Base-by-base conservation (phyloP, 305 asterid genomes). In the Fraxinus ornus region DNA sequence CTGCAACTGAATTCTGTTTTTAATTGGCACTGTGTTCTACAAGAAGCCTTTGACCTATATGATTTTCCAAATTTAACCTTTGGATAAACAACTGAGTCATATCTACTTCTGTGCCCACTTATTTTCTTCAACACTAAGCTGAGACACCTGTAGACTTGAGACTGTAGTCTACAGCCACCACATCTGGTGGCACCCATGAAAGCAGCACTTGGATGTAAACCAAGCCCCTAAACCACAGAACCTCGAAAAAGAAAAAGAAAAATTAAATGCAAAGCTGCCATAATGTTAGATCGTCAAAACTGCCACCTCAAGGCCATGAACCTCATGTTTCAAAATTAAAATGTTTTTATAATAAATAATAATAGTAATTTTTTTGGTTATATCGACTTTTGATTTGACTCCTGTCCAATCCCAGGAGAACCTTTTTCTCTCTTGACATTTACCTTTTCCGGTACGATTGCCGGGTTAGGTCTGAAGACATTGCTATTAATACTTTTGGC, bases 1-100 rank as follows among this genome's bases (percentile, higher is more conserved):
- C 71, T 44, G 52, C 33, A 77, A 76, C 78, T 39, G 36, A 26
- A 75, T 64, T 66, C 49, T 79, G 52, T 12, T 66, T 57, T 75
- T 44, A 8, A 37, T 24, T 55, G 52, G 28, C 12, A 21, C 0
- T 32, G 17, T 52, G 32, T 66, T 66, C 32, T 28, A 13, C 21
- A 66, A 26, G 74, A 26, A 66, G 73, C 37, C n/a, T 66, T 66
- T 66, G 36, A 26, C 19, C 36, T 26, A 3, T 10, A 26, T 66
- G n/a, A 66, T 66, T 66, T 66, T 26, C 74, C 74, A 26, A 26
- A 66, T 3, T 26, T 66, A 66, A 26, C 74, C n/a, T 26, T 13
- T 66, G n/a, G 36, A 66, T 66, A 26, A 66, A 66, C 36, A 66
- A 26, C 8, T 52, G 2, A 52, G 24, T 52, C 62, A 15, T 17